phyloP scores from a whole-genome alignment of 192 early-diverging fungal genomes.

The Coemansia sp. region DNA sequence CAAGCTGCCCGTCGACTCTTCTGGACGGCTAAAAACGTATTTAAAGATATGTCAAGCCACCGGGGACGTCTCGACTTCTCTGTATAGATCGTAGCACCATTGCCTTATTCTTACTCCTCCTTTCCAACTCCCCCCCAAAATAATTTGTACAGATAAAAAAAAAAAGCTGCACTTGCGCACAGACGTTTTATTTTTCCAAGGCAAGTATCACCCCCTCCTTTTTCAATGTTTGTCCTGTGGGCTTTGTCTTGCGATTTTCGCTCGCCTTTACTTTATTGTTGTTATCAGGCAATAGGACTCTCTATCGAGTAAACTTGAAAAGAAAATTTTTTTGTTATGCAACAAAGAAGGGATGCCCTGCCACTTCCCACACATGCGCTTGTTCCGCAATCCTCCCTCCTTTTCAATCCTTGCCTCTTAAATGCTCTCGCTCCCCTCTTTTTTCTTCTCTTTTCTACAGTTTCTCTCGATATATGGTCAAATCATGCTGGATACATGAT shows the following conservation, averaged over 20 bases:
- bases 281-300: background rate
- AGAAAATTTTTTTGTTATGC: background rate
- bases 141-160: constrained; percentile 4
- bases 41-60: constrained; percentile 10
- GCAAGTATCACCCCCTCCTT: background rate
- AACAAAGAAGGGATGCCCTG: background rate
- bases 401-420: constrained; percentile 3
- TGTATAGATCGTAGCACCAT: background rate
- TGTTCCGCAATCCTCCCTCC: too few relatives aligned
- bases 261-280: background rate
- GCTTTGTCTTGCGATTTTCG: background rate
- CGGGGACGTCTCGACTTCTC: background rate
- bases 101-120: background rate
- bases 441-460: background rate
- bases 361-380: background rate
- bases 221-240: background rate
- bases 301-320: background rate
- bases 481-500: constrained; percentile 4
- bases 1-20: constrained; percentile 7
- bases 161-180: constrained; percentile 5
- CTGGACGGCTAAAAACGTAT: constrained; percentile 6
- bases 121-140: background rate
- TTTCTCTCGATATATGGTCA: background rate
- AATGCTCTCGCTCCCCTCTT: background rate
- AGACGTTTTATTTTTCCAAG: constrained; percentile 2